Evolutionary conservation across 306 rosid species (phyloP).

Genomic region (Luffa aegyptiaca): DNA sequence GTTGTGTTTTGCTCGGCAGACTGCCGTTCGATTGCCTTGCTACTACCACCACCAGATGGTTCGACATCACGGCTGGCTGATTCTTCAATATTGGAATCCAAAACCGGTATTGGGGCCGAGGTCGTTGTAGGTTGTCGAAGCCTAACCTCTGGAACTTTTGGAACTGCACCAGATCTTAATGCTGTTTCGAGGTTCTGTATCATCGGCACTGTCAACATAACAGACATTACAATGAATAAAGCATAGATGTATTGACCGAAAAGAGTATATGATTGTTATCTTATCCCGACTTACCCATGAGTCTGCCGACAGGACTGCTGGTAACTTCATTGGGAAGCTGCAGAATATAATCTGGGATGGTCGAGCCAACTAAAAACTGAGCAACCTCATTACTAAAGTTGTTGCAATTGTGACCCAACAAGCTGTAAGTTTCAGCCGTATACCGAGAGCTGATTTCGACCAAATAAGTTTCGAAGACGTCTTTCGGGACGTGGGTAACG

Average conservation of each 20-base stretch:
- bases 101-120: slow-evolving; percentile 5
- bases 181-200: slow-evolving; percentile 77
- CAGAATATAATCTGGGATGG: slow-evolving; percentile 69
- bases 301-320: slow-evolving; percentile 73
- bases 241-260: not conserved
- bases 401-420: slow-evolving; percentile 83
- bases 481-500: slow-evolving; percentile 65
- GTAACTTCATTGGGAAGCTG: slow-evolving; percentile 80
- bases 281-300: slow-evolving; percentile 45
- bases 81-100: slow-evolving; percentile 8
- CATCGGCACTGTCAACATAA: slow-evolving; percentile 66
- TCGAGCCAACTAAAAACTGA: slow-evolving; percentile 69
- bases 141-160: slow-evolving; percentile 57
- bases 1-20: slow-evolving; percentile 14
- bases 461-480: slow-evolving; percentile 69
- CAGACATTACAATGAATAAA: not conserved
- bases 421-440: slow-evolving; percentile 59
- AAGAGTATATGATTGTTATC: not conserved
- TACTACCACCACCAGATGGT: not conserved
- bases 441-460: slow-evolving; percentile 61
- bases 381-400: slow-evolving; percentile 81
- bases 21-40: slow-evolving; percentile 3
- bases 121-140: slow-evolving; percentile 12
- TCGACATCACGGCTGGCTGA: slow-evolving; percentile 5
- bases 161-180: slow-evolving; percentile 60